Evolutionary conservation across 192 early-diverging fungal genomes (phyloP), one percentile per base, ranked within the genome.

Genomic region (Chytriomyces hyalinus): DNA sequence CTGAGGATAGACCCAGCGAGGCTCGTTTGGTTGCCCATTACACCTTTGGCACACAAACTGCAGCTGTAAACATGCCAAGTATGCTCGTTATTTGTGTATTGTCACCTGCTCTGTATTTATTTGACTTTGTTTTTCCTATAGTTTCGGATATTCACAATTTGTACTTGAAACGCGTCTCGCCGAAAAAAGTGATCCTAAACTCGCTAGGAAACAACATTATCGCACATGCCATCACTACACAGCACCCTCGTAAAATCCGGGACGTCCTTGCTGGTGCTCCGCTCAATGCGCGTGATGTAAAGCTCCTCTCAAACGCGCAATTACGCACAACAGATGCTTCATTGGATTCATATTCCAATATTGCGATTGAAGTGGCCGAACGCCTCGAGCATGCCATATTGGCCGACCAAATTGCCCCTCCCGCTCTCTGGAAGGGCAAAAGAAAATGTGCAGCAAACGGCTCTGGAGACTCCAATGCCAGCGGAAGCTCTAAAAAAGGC

Each of bases 61-160:
- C 63, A 10, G 73, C 73, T 7, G 45, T 75, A 26, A 75, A 75
- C 36, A 68, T 75, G 63, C 73, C 73, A 13, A 75, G 73, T 75
- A 65, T 6, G 46, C 26, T 11, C 17, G 28, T 69, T 73, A 5
- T 6, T 73, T 20, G 9, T 66, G 17, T 62, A 17, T 69, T 57
- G 5, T 45, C 3, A 50, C 49, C 64, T 48, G 26, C 47, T n/a
- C 17, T 15, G 5, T 68, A 15, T 36, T 48, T 48, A 17, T 20
- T 17, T 45, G 6, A 17, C 64, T 65, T 36, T 36, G 36, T 36
- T 36, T 36, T 70, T 0, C 5, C 0, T 26, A 66, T 20, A 75
- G 73, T 75, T n/a, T 44, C 26, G 10, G 61, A 61, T 63, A 26
- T 75, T 4, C 73, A 75, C 46, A 36, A 9, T 11, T 48, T 26